Conservation (phyloP, 768 basidiomycete genomes). For the Russula virescens region DNA sequence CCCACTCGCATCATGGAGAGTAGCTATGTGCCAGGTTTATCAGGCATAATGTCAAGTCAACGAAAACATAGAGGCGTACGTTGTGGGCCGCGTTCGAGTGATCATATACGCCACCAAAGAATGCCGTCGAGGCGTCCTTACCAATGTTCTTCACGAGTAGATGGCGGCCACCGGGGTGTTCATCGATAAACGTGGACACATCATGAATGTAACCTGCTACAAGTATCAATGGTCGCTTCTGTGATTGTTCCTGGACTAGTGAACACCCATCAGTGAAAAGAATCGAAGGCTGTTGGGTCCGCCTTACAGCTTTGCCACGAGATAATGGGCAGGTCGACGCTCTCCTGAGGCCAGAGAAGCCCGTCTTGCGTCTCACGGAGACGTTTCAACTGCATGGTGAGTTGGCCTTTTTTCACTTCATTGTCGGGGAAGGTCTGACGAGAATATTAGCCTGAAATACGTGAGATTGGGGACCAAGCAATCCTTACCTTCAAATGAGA, state of each 20-base stretch:
- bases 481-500: slow-evolving; percentile 47
- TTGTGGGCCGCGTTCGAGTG: slow-evolving; percentile 89
- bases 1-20: slow-evolving; percentile 60
- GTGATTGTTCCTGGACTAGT: slow-evolving; percentile 71
- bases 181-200: slow-evolving; percentile 74
- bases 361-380: slow-evolving; percentile 71
- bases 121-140: slow-evolving; percentile 87
- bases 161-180: slow-evolving; percentile 89
- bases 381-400: slow-evolving; percentile 92
- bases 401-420: slow-evolving; percentile 78
- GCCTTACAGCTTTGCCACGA: slow-evolving; percentile 80
- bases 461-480: not conserved
- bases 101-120: slow-evolving; percentile 89
- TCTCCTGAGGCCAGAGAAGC: slow-evolving; percentile 74
- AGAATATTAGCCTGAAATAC: not conserved
- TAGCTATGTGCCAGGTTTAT: slow-evolving; percentile 29
- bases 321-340: slow-evolving; percentile 71
- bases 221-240: slow-evolving; percentile 75
- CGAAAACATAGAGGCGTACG: slow-evolving; percentile 35
- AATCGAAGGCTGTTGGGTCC: not conserved
- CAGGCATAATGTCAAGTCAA: not conserved
- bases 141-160: slow-evolving; percentile 80
- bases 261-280: slow-evolving; percentile 11
- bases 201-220: slow-evolving; percentile 94
- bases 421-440: slow-evolving; percentile 54